Base-by-base conservation (phyloP, 75 land plant genomes). In the Pinus albicaulis region DNA sequence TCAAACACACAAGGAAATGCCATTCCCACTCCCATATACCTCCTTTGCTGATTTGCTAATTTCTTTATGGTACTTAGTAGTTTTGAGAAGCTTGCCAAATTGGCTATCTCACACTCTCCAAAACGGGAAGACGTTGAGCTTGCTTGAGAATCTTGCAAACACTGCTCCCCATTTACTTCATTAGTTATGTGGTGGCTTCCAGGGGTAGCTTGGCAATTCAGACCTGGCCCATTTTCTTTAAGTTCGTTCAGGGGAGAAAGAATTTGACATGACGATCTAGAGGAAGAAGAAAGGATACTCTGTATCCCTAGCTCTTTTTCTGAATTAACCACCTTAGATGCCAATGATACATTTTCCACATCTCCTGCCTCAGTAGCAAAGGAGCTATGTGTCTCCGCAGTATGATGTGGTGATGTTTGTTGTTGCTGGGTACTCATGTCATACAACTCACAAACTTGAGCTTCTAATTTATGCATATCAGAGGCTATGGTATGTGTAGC, bases 31-130 rank as follows among this genome's bases (percentile, higher is more conserved):
- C 66, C 66, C 66, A 63, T 26, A 13, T 19, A 63, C 66, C 36
- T 63, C 36, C 66, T 63, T 63, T 31, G 66, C 38, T 63, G 66
- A 63, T 16, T 63, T 63, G 66, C 66, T 63, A 63, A 34, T 15
- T 16, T 63, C 17, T 63, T 63, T 23, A 63, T 63, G 66, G 26
- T 63, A 28, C 19, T 63, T 26, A 63, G 66, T 31, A 63, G 66
- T 63, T 63, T 63, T 28, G 66, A 63, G 38, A 63, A 63, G 66
- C 36, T 63, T 26, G 66, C 38, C 1, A 34, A 15, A 63, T 63
- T 34, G 31, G 66, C 4, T 34, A 63, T 31, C 15, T 17, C 66
- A 63, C 20, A 7, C 66, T 23, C 36, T 5, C 66, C 66, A 63
- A 28, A 19, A 63, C 31, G 66, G 31, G 66, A 63, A 63, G 16